Base-by-base conservation (phyloP, 306 rosid genomes). In the Calophaca sinica region DNA sequence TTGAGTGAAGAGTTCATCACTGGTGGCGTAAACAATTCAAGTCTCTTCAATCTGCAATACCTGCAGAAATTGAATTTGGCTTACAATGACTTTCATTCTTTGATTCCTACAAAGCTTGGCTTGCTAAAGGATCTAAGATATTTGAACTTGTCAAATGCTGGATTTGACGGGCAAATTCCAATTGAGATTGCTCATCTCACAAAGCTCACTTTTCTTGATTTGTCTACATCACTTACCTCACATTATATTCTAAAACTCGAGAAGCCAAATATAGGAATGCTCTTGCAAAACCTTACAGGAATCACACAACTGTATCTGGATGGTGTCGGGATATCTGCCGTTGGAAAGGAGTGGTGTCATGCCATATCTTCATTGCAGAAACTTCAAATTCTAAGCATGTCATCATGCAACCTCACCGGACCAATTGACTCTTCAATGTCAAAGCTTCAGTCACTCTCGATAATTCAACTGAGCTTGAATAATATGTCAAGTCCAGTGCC, bases 311-410 rank as follows among this genome's bases (percentile, higher is more conserved):
- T 88, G 4, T 14, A 52, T 77, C 79, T 91, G 0, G 90, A 87
- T 82, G 84, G 87, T 58, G 79, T 82, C 0, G 26, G 1, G 1
- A 69, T 85, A 70, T 82, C 86, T 7, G 85, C 79, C 1, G n/a
- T 0, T 10, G 88, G 87, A 29, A 45, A 51, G 4, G 66, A 84
- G 4, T 88, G 92, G 93, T 31, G 87, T 15, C 52, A 65, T 44
- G 80, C 75, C 45, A 42, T 42, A 44, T 57, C 81, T 10, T 70
- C 62, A 5, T 0, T 78, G 48, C 44, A 42, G 11, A 64, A 75
- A 0, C 39, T 79, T 1, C 65, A 63, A 31, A 77, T 76, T 1
- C 2, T 85, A 49, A 85, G 84, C 71, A 44, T 85, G 79, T 52
- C 72, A 20, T 2, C 7, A 0, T 79, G 84, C 50, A 7, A 41